Evolutionary conservation across 2,329 filamentous ascomycete species (phyloP).

Genomic region (Trichophyton simii): DNA sequence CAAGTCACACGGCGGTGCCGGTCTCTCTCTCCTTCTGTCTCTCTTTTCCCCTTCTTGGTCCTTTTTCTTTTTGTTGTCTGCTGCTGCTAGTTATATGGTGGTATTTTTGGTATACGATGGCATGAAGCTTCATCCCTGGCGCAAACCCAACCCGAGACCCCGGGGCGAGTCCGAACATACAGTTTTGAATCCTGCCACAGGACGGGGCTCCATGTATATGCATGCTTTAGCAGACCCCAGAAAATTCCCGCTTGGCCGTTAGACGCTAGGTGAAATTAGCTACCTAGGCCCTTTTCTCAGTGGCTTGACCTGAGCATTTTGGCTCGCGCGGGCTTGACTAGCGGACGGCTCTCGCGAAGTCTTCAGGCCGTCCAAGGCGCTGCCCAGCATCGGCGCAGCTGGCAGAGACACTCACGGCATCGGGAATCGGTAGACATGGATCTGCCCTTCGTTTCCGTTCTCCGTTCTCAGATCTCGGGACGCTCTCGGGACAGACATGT

Average conservation of each 20-base stretch:
- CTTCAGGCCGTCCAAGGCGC: neutral
- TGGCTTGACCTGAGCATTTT: neutral
- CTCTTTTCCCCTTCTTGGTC: neutral
- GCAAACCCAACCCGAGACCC: neutral
- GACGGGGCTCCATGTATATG: neutral
- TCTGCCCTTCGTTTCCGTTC: neutral
- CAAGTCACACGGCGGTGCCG: neutral
- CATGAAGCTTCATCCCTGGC: neutral
- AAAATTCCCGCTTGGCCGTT: neutral
- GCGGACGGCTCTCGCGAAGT: neutral
- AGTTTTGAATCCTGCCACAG: neutral
- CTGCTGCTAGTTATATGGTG: neutral
- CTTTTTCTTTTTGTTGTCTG: too few species aligned
- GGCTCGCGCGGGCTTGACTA: neutral
- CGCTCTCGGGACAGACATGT: neutral
- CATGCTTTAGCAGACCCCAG: neutral
- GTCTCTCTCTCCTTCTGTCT: neutral
- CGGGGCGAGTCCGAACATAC: neutral
- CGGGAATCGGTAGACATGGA: neutral
- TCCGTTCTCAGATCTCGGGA: neutral
- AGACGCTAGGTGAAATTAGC: neutral
- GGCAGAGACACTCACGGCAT: neutral
- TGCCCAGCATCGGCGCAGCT: neutral
- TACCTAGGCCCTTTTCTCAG: neutral
- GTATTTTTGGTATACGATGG: neutral